A percentile compares a stretch with the other conserved stretches of the same genome.
Evolutionary conservation across 1,284 basidiomycete species (phyloP).

Genomic region (Takashimella tepidaria): DNA sequence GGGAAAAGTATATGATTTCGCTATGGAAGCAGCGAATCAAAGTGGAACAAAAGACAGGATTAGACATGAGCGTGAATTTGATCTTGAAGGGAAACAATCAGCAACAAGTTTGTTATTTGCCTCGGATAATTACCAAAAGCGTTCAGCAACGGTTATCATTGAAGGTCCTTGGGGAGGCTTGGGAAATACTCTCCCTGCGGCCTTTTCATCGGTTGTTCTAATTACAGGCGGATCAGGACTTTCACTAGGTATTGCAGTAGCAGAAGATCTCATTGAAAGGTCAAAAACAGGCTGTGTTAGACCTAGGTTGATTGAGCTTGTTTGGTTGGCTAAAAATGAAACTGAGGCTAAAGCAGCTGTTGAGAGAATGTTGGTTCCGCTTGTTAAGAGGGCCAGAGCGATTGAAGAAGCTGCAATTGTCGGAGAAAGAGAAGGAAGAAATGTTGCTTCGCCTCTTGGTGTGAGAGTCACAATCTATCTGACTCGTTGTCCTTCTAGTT

Average conservation of each 20-base stretch:
- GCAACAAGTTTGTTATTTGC: no score
- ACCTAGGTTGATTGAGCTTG: conserved; percentile 40
- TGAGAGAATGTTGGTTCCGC: conserved; percentile 29
- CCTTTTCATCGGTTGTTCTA: conserved; percentile 43
- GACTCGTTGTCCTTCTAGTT: conserved; percentile 31
- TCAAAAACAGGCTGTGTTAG: conserved; percentile 41
- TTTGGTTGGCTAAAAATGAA: conserved; percentile 44
- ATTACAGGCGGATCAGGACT: conserved; percentile 47
- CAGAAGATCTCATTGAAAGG: conserved; percentile 34
- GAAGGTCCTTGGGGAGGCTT: conserved; percentile 47
- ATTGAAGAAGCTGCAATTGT: conserved; percentile 30
- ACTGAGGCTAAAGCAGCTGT: conserved; percentile 32
- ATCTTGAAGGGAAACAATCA: neutral
- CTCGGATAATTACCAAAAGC: conserved; percentile 2
- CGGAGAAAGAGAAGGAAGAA: conserved; percentile 18
- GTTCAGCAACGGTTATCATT: conserved; percentile 24
- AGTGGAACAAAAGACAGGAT: neutral
- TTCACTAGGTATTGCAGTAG: conserved; percentile 36
- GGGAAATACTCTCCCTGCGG: conserved; percentile 38
- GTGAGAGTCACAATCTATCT: conserved; percentile 42
- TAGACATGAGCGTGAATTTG: neutral
- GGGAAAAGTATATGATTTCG: conserved; percentile 26
- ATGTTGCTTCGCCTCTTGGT: conserved; percentile 24
- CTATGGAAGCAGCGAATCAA: conserved; percentile 7
- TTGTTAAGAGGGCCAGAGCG: conserved; percentile 36